Evolutionary conservation across 192 early-diverging fungal species (phyloP), one percentile per base, ranked within the genome.

Genomic region (Dissophora ornata): DNA sequence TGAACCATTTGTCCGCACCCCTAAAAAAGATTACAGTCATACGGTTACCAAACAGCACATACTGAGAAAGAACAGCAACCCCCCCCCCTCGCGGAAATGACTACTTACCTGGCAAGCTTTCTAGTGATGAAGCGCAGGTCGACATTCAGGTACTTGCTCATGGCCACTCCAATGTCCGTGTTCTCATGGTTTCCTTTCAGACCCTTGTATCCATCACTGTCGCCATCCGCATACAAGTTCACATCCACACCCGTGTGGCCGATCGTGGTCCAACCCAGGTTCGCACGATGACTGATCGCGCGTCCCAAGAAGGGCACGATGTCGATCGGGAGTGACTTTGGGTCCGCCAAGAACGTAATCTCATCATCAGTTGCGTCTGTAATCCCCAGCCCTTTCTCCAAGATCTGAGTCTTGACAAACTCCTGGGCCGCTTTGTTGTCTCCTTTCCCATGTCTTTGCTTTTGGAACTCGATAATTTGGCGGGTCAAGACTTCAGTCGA

Each of bases 241-340:
- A 99, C 97, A 75, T 99, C 97, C 16, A 97, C 94, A 0, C 90
- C 96, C 38, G 92, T 92, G 67, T 99, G 97, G 1, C 96, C 96
- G 68, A 93, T 90, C 0, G 97, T 97, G 4, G 95, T 81, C 92
- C 91, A 93, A 28, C 83, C 51, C 32, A 74, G 22, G 32, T 26
- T 53, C 29, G 55, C 63, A 25, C 44, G 54, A 40, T 44, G 40
- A 57, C 57, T 38, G 48, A 65, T 63, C 26, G 45, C 46, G 47
- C 57, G 42, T 21, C 46, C 32, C 28, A 62, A 19, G 53, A 66
- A 68, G 48, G 19, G 21, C 63, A 67, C 1, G 3, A 65, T 50
- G 12, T 67, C 65, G 2, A 0, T 4, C 5, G 36, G 21, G 30
- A 29, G 13, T 1, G 33, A n/a, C 13, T 57, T n/a, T 0, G 28